Evolutionary conservation across 495 filamentous ascomycete genomes (phyloP).

Genomic region (Diplogelasinospora grovesii): DNA sequence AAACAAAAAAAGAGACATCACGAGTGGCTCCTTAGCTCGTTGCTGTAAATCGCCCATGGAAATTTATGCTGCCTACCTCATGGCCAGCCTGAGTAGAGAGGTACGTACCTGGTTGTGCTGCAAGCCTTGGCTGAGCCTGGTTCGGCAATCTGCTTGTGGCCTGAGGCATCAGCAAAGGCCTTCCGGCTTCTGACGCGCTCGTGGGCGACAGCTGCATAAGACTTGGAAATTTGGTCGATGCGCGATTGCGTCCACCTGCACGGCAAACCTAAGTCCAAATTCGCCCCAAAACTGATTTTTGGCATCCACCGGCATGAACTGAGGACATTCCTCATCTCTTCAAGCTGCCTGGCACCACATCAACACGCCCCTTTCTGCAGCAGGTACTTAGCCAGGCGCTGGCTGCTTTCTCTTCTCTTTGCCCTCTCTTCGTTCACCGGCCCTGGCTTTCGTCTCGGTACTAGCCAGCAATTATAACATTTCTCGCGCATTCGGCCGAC

Average conservation of each 20-base stretch:
- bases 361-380: conserved; percentile 3
- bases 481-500: too few species aligned
- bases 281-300: conserved; percentile 20
- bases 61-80: too few species aligned
- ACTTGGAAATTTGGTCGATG: conserved; percentile 22
- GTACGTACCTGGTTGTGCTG: too few species aligned
- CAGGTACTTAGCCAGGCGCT: conserved; percentile 7
- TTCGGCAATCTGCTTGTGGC: too few species aligned
- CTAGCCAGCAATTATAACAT: too few species aligned
- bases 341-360: background rate
- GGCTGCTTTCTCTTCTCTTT: conserved; percentile 5
- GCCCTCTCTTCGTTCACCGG: background rate
- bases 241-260: conserved; percentile 12
- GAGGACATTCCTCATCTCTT: conserved; percentile 14
- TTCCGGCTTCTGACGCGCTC: conserved; percentile 9
- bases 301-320: conserved; percentile 16
- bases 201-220: conserved; percentile 11
- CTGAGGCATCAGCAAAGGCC: conserved; percentile 1
- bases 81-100: too few species aligned
- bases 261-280: conserved; percentile 17
- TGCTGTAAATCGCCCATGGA: too few species aligned
- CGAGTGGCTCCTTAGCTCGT: too few species aligned
- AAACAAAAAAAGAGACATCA: too few species aligned
- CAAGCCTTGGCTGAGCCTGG: too few species aligned
- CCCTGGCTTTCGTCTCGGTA: background rate